Conservation (phyloP, 345 rosid species). For the Bruguiera parviflora region DNA sequence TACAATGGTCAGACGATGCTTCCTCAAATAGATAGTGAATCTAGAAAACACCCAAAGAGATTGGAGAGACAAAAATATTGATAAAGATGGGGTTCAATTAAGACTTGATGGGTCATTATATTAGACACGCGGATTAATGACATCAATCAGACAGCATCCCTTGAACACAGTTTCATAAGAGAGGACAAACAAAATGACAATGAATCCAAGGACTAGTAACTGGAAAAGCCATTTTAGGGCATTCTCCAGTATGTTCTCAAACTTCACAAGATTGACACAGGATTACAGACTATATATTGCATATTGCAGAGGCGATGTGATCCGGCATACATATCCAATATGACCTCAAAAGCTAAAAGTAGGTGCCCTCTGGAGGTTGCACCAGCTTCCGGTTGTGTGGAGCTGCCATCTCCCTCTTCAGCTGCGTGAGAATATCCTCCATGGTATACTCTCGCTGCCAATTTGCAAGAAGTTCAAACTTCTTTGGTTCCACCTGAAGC, state of each 20-base stretch:
- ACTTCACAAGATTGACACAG: slow-evolving; percentile 41
- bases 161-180: slow-evolving; percentile 29
- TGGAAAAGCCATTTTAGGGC: slow-evolving; percentile 36
- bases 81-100: background rate
- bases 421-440: slow-evolving; percentile 38
- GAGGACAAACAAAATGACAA: slow-evolving; percentile 34
- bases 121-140: slow-evolving; percentile 15
- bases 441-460: slow-evolving; percentile 35
- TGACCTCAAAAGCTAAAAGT: slow-evolving; percentile 26
- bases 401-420: slow-evolving; percentile 36
- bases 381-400: slow-evolving; percentile 34
- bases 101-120: slow-evolving; percentile 2
- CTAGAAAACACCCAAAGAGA: background rate
- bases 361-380: slow-evolving; percentile 41
- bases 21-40: background rate
- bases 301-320: slow-evolving; percentile 28
- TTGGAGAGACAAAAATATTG: background rate
- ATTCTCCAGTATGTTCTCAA: slow-evolving; percentile 37
- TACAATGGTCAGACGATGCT: background rate
- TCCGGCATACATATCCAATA: slow-evolving; percentile 1
- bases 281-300: slow-evolving; percentile 48
- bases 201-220: slow-evolving; percentile 30
- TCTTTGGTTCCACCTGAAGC: slow-evolving; percentile 35
- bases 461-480: slow-evolving; percentile 30
- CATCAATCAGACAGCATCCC: slow-evolving; percentile 25